phyloP scores from a whole-genome alignment of 805 yeast genomes.

The Wickerhamomyces pijperi region DNA sequence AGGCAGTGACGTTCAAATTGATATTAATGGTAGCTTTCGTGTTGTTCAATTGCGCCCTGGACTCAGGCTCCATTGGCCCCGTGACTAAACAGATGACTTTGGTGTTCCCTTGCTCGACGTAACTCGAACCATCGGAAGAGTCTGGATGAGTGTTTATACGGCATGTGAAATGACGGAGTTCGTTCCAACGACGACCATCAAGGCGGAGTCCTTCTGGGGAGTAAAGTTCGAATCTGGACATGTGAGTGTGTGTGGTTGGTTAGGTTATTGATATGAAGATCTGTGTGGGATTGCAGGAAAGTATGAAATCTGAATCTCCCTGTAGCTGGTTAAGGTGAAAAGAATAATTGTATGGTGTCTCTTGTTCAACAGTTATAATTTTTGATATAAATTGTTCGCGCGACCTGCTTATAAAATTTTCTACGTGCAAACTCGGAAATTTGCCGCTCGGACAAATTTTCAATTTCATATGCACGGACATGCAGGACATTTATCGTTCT shows the following conservation, averaged over 20 bases:
- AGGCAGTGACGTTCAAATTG: constrained; percentile 64
- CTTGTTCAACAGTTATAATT: too few species aligned
- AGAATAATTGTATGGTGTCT: too few species aligned
- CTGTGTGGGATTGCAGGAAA: too few species aligned
- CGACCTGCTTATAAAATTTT: too few species aligned
- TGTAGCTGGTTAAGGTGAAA: too few species aligned
- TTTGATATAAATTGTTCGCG: too few species aligned
- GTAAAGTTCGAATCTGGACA: constrained; percentile 71
- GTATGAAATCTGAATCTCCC: too few species aligned
- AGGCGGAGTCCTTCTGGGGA: constrained; percentile 91
- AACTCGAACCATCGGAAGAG: constrained; percentile 86
- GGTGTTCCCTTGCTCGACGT: constrained; percentile 85
- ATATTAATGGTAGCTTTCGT: constrained; percentile 51
- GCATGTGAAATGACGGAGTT: constrained; percentile 72
- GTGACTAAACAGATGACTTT: constrained; percentile 75
- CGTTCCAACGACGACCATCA: constrained; percentile 95
- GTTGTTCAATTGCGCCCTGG: constrained; percentile 38
- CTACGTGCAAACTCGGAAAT: too few species aligned
- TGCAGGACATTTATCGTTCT: too few species aligned
- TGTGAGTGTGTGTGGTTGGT: constrained; percentile 9
- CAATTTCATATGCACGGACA: too few species aligned
- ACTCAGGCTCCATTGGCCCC: constrained; percentile 82
- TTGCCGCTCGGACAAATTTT: too few species aligned
- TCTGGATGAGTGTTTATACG: constrained; percentile 80
- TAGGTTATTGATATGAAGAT: too few species aligned